Evolutionary conservation across 257 asterid genomes (phyloP), one percentile per base, ranked within the genome.

Genomic region (Gentiana macrophylla): DNA sequence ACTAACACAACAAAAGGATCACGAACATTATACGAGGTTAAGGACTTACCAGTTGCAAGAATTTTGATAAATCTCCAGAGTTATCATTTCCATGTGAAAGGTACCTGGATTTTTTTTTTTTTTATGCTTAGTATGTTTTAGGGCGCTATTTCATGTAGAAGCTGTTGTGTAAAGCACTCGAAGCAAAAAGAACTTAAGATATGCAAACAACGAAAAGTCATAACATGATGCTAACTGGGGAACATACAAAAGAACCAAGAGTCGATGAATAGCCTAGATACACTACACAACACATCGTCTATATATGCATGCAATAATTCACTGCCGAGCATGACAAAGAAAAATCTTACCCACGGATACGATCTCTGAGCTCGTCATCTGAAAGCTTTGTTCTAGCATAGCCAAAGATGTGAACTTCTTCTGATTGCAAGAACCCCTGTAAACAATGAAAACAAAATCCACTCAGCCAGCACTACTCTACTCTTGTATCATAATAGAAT

Each of bases 341-440:
- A 41, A 41, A 13, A 52, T 43, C 81, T 72, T 72, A 90, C 98
- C 94, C 96, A 63, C 65, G 72, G 66, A 90, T 77, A 46, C 95
- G 88, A 69, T 80, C 76, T 65, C 94, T 84, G 71, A 90, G 66
- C 51, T 90, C 96, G 15, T 77, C 80, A 37, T 84, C 94, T 35
- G 94, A 63, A 64, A 90, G 82, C 79, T 84, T 86, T 62, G 94
- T 84, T 77, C 98, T 80, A 64, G 98, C 94, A 68, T 90, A 90
- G 8, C 98, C 98, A 63, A 90, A 90, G 64, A 90, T 90, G 86
- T 82, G 89, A 77, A 90, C 98, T 58, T 90, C 96, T 38, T 84
- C 63, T 24, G 84, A 73, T 62, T 46, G 79, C 77, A 90, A 71
- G 68, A 90, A 90, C 33, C 94, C 96, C 98, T 90, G 81, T 50